Evolutionary conservation across 2,329 filamentous ascomycete genomes (phyloP).

Genomic region (Colletotrichum sp.): DNA sequence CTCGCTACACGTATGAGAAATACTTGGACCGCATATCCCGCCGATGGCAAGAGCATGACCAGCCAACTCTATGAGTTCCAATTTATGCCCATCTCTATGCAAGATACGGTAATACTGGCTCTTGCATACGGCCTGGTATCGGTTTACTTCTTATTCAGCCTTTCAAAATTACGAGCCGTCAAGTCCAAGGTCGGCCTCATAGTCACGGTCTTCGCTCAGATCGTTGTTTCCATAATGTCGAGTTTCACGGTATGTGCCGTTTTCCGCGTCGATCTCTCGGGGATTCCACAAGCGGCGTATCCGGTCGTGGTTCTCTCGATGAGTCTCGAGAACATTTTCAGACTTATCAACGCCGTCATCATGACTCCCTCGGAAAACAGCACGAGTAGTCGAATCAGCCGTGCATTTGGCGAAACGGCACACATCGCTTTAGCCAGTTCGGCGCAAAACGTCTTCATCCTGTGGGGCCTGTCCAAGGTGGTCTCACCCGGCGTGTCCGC

Average conservation of each 20-base stretch:
- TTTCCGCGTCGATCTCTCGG: constrained; percentile 75
- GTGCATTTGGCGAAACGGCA: constrained; percentile 76
- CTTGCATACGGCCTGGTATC: constrained; percentile 69
- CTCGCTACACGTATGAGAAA: constrained; percentile 54
- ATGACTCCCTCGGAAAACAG: constrained; percentile 71
- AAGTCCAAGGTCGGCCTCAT: constrained; percentile 78
- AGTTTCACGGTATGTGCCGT: constrained; percentile 82
- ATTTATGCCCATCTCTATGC: constrained; percentile 73
- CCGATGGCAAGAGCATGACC: constrained; percentile 54
- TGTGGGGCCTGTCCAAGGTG: constrained; percentile 68
- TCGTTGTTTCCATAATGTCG: constrained; percentile 74
- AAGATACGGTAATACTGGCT: constrained; percentile 68
- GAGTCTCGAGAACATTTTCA: constrained; percentile 80
- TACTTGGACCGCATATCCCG: constrained; percentile 70
- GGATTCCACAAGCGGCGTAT: constrained; percentile 76
- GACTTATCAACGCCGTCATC: constrained; percentile 79
- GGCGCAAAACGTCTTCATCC: constrained; percentile 70
- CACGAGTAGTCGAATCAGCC: constrained; percentile 72
- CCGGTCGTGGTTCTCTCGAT: constrained; percentile 78
- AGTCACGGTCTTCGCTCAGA: constrained; percentile 72
- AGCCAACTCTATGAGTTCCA: constrained; percentile 79
- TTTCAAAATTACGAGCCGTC: constrained; percentile 74
- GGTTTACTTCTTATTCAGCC: constrained; percentile 68
- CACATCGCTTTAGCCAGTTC: constrained; percentile 72
- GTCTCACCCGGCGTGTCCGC: constrained; percentile 74